A percentile compares a stretch with the other conserved stretches of the same genome.
Evolutionary conservation across 352 stramenopile genomes (phyloP).

Genomic region (Paralagenidium karlingii): DNA sequence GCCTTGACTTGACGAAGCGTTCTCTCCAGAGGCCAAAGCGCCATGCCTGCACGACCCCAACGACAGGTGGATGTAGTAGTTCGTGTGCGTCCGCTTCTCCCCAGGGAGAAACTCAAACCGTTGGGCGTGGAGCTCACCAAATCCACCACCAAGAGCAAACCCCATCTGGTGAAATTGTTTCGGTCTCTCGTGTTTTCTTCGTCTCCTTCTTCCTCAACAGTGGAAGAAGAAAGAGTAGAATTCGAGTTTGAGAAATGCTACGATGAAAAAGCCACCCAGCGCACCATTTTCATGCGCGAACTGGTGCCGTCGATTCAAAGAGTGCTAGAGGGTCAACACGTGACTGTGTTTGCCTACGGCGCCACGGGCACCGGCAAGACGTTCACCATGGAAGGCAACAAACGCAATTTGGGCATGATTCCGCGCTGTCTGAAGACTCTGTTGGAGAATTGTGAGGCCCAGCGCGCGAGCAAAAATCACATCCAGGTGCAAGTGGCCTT

Average conservation of each 20-base stretch:
- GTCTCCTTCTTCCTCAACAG: too few species aligned
- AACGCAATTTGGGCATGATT: slow-evolving; percentile 34
- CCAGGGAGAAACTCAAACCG: slow-evolving; percentile 13
- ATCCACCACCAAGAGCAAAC: slow-evolving; percentile 1
- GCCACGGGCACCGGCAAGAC: slow-evolving; percentile 49
- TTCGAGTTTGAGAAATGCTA: slow-evolving; percentile 34
- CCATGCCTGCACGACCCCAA: too few species aligned
- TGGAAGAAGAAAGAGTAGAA: background rate
- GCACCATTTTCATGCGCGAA: slow-evolving; percentile 22
- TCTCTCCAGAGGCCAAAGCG: too few species aligned
- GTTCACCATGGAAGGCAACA: slow-evolving; percentile 51
- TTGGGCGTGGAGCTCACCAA: slow-evolving; percentile 9
- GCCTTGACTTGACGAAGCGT: too few species aligned
- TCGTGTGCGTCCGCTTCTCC: slow-evolving; percentile 18
- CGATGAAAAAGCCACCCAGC: slow-evolving; percentile 18
- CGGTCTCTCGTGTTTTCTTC: too few species aligned
- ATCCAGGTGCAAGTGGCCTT: slow-evolving; percentile 3
- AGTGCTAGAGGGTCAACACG: slow-evolving; percentile 30
- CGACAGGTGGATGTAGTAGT: slow-evolving; percentile 27
- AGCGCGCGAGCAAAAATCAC: background rate
- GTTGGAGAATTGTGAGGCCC: slow-evolving; percentile 14
- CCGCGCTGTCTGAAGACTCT: slow-evolving; percentile 24
- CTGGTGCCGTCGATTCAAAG: slow-evolving; percentile 15
- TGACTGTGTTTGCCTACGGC: slow-evolving; percentile 42
- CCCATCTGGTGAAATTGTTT: slow-evolving; percentile 7